These are phyloP conservation scores for Dipteronia dyeriana DNA, from an alignment of 345 rosid species.

Conservation along the genomic window DNA sequence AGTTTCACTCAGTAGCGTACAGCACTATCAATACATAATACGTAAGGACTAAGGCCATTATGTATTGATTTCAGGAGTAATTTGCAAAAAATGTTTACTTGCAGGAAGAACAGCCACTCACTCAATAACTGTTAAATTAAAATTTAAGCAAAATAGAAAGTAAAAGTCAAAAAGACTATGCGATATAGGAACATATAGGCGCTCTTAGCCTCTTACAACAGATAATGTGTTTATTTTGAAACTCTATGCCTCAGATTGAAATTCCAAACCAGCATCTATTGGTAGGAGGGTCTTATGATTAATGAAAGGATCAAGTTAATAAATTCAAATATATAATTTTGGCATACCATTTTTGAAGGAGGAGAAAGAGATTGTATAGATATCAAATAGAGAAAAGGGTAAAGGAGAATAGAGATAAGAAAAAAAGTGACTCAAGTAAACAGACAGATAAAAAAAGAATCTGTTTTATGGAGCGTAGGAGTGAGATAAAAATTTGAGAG, in stretches of 20 bases:
- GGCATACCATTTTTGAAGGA: background rate
- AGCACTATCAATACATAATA: background rate
- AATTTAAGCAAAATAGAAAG: background rate
- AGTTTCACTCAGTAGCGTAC: background rate
- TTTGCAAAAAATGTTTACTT: background rate
- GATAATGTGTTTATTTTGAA: background rate
- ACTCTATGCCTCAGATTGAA: background rate
- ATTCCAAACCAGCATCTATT: background rate
- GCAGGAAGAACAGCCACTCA: background rate
- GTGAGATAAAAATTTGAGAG: background rate
- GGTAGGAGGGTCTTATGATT: background rate
- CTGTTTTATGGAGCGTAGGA: background rate
- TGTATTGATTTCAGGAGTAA: background rate
- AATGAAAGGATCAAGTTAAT: background rate
- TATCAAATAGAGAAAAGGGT: background rate
- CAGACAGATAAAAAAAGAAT: too few species aligned
- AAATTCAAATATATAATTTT: too few species aligned
- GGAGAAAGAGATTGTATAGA: background rate
- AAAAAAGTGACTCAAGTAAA: background rate
- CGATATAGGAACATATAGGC: background rate
- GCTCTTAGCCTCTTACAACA: background rate
- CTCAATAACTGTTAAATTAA: too few species aligned
- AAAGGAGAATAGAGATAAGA: background rate
- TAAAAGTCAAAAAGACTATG: background rate
- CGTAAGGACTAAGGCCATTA: background rate